A percentile compares a stretch with the other conserved stretches of the same genome.
phyloP scores from a whole-genome alignment of 2,329 filamentous ascomycete genomes.

The Pyrenochaeta sp. region DNA sequence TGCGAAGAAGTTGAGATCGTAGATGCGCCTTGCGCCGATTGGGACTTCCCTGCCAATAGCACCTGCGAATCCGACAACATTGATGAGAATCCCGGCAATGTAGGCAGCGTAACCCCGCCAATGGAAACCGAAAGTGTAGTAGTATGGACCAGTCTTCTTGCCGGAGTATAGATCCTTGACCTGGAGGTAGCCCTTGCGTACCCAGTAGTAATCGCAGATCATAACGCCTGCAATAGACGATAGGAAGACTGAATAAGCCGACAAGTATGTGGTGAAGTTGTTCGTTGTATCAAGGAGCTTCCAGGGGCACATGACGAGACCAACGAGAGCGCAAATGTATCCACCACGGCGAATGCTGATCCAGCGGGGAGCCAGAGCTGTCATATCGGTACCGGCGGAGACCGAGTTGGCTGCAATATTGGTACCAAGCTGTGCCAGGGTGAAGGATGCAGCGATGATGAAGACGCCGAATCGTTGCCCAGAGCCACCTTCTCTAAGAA shows the following conservation, averaged over 20 bases:
- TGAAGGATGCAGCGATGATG: constrained; percentile 60
- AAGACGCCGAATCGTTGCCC: constrained; percentile 59
- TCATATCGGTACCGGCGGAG: constrained; percentile 83
- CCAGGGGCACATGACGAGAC: constrained; percentile 87
- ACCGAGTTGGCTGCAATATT: constrained; percentile 90
- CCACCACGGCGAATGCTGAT: constrained; percentile 87
- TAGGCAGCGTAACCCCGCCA: constrained; percentile 88
- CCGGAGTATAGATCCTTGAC: constrained; percentile 81
- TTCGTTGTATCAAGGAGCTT: constrained; percentile 78
- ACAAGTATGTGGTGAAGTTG: constrained; percentile 90
- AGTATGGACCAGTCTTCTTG: constrained; percentile 73
- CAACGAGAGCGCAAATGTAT: constrained; percentile 82
- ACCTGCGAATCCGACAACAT: constrained; percentile 89
- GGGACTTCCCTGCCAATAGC: constrained; percentile 78
- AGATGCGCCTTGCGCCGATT: constrained; percentile 81
- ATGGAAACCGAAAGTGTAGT: constrained; percentile 75
- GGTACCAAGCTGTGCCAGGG: constrained; percentile 82
- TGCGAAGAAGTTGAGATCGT: constrained; percentile 89
- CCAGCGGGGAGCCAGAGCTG: constrained; percentile 79
- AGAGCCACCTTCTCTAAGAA: constrained; percentile 52
- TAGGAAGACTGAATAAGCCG: constrained; percentile 92
- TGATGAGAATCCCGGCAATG: constrained; percentile 83
- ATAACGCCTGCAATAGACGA: constrained; percentile 94
- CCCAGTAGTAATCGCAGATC: constrained; percentile 84
- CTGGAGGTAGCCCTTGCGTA: constrained; percentile 82